phyloP scores from a whole-genome alignment of 495 filamentous ascomycete genomes.

The Tuber calosporum region DNA sequence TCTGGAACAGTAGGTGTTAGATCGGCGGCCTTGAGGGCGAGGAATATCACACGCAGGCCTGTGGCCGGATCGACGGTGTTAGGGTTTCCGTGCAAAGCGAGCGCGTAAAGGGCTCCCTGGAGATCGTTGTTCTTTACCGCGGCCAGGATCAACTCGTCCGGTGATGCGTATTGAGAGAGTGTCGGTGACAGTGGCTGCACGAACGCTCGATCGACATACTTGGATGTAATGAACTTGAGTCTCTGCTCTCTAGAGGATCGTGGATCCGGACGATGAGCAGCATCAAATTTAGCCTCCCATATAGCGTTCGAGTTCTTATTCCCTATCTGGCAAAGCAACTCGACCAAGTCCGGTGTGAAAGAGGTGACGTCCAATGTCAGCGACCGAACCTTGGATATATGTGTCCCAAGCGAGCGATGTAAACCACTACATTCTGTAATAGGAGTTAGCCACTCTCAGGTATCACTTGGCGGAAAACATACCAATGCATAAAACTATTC shows the following conservation, averaged over 20 bases:
- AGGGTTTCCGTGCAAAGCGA: constrained; percentile 79
- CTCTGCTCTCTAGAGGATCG: constrained; percentile 80
- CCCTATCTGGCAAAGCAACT: constrained; percentile 84
- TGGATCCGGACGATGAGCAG: constrained; percentile 59
- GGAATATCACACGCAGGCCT: constrained; percentile 76
- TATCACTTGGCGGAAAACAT: constrained; percentile 1
- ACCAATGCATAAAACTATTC: constrained; percentile 84
- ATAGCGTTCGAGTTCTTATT: constrained; percentile 95
- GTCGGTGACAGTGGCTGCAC: constrained; percentile 71
- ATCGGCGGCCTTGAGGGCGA: constrained; percentile 91
- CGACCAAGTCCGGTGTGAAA: constrained; percentile 91
- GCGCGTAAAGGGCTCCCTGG: constrained; percentile 79
- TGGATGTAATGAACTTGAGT: constrained; percentile 84
- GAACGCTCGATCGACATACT: constrained; percentile 79
- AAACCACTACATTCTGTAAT: constrained; percentile 82
- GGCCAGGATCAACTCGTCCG: constrained; percentile 86
- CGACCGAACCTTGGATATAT: constrained; percentile 95
- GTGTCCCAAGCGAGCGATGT: constrained; percentile 90
- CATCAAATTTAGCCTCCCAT: constrained; percentile 82
- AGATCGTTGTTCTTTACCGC: constrained; percentile 93
- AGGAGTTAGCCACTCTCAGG: constrained; percentile 11
- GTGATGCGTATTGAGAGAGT: constrained; percentile 64
- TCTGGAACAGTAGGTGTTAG: constrained; percentile 59
- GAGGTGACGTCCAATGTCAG: constrained; percentile 90
- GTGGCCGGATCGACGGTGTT: constrained; percentile 82